phyloP scores from a whole-genome alignment of 2,329 filamentous ascomycete species.

The Stachybotrys chlorohalonatus region DNA sequence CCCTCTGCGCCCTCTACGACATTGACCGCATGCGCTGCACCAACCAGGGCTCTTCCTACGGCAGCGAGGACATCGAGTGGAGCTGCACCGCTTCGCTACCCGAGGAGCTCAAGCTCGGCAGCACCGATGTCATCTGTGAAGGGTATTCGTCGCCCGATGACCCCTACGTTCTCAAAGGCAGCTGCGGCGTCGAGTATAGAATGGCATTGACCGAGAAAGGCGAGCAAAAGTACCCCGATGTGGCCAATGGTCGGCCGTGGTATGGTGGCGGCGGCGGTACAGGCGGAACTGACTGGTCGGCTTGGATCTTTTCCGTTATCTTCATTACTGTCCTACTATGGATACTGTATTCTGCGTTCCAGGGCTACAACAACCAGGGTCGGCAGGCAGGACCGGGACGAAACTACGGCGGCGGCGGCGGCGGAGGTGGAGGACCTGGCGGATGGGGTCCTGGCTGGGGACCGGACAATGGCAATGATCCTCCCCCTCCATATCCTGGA shows the following conservation, averaged over 20 bases:
- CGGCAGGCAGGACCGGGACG: constrained; percentile 18
- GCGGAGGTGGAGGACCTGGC: constrained; percentile 29
- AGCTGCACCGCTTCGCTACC: constrained; percentile 63
- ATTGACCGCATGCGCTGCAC: constrained; percentile 82
- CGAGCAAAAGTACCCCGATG: constrained; percentile 57
- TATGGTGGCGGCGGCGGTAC: constrained; percentile 20
- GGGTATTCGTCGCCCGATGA: constrained; percentile 73
- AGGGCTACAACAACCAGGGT: constrained; percentile 7
- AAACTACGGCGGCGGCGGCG: constrained; percentile 28
- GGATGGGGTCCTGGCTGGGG: constrained; percentile 28
- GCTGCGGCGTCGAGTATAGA: constrained; percentile 86
- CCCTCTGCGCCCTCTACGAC: constrained; percentile 59
- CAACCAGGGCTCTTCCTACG: constrained; percentile 76
- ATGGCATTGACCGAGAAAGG: constrained; percentile 70
- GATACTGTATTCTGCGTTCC: constrained; percentile 52
- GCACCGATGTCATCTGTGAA: constrained; percentile 87
- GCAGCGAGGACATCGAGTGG: constrained; percentile 78
- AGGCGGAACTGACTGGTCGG: constrained; percentile 20
- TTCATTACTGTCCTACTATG: constrained; percentile 52
- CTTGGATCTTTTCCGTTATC: constrained; percentile 47
- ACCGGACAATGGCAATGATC: constrained; percentile 29
- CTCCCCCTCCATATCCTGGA: constrained; percentile 38
- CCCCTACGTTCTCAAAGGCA: constrained; percentile 80
- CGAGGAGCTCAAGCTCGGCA: constrained; percentile 59
- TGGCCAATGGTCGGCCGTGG: constrained; percentile 29